Evolutionary conservation across 1,284 basidiomycete species (phyloP), one percentile per base, ranked within the genome.

Genomic region (Ganoderma lucidum): DNA sequence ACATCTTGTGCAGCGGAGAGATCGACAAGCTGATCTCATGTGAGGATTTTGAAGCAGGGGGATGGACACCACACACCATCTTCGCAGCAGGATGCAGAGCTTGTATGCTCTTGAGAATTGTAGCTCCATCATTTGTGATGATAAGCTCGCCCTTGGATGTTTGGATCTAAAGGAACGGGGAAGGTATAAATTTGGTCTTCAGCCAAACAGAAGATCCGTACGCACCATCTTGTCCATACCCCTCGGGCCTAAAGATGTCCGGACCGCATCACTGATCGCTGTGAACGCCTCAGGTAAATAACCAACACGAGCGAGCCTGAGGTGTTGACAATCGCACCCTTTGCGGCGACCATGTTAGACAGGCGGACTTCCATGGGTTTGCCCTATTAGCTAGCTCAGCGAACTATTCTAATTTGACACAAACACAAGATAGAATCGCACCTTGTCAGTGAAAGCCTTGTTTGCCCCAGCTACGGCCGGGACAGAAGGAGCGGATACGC

Each of bases 211-310:
- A 5, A 39, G 17, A 41, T 12, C 3, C 63, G 59, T 65, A 78
- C 85, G 72, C 76, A 94, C 96, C 97, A 98, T 98, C 86, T 98
- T 99, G 85, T 99, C 98, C 98, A 99, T 99, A 75, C 98, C 98
- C 82, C 95, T 93, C 60, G 98, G 98, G 23, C 98, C 98, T 73
- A 99, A 84, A 64, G 96, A 98, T 63, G 98, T 99, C 78, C 98
- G 88, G 45, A 99, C 96, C 64, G 96, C 97, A 84, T 99, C 97
- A 76, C 96, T 96, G 77, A 99, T 98, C 44, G 98, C 97, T 98
- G 74, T 28, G 39, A 6, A 19, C 44, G 63, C 51, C 41, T 44
- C 61, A 67, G 56, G 17, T 70, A 45, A 67, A 53, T 45, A 67
- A 71, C 60, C 70, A 69, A 79, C 69, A 62, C 69, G 61, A 65